Base-by-base conservation (phyloP, 2,329 filamentous ascomycete species). In the Capronia epimyces region DNA sequence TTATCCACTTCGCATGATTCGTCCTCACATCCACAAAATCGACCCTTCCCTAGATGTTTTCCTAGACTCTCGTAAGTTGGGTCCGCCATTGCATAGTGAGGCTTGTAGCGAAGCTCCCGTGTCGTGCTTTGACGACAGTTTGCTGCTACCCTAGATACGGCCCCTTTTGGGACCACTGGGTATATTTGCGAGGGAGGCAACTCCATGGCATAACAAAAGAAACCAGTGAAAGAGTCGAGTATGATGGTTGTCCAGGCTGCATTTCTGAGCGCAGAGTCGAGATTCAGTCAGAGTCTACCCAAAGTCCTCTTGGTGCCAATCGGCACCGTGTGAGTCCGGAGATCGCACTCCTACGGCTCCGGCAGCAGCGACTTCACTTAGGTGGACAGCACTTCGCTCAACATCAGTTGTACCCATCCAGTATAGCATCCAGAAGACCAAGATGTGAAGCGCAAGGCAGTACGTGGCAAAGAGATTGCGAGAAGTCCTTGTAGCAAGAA, bases 401-500 rank as follows among this genome's bases (percentile, higher is more conserved):
- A 82, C 77, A 62, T 88, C 81, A 24, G 75, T 73, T 2, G 81
- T 80, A 52, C 87, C 87, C 64, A 89, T 82, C 80, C 84, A 90
- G 70, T 91, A 97, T 55, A 97, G 73, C 68, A 89, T 86, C 60
- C 85, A 75, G 64, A 98, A 93, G 2, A 97, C 84, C 42, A 98
- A 71, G 39, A 96, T 64, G 72, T 98, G 93, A 60, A 98, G 75
- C 27, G 83, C 88, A 29, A 96, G 74, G 67, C 91, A 94, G 69
- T 98, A 98, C 9, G 81, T 83, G 0, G 90, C 93, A 70, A 98
- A 98, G 52, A 98, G 68, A 67, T 97, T 98, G 57, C 94, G 80
- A 71, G 89, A 96, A 22, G 86, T 87, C 55, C 93, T 77, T 41
- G 89, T 95, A 45, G 90, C 88, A 56, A 98, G 75, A 41, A 98